Evolutionary conservation across 352 stramenopile genomes (phyloP).

Genomic region (Globisporangium irregulare): DNA sequence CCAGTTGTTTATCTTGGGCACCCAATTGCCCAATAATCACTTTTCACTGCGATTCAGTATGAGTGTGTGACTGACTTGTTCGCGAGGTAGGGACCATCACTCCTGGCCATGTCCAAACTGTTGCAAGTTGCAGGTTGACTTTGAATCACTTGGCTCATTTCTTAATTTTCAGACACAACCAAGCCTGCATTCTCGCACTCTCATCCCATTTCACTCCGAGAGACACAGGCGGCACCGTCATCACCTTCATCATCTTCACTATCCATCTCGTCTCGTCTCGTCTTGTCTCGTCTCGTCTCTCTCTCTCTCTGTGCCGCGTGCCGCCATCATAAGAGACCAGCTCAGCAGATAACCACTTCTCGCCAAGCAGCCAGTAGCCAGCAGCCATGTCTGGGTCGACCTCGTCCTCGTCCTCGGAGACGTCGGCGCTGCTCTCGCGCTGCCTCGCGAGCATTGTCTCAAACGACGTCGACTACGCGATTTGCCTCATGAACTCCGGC

Average conservation of each 20-base stretch:
- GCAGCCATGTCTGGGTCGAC: constrained; percentile 5
- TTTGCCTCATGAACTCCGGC: constrained; percentile 68
- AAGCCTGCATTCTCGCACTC: too few relatives aligned
- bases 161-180: too few relatives aligned
- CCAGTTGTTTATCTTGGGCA: neutral
- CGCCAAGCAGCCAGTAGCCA: neutral
- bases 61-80: neutral
- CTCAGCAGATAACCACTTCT: too few relatives aligned
- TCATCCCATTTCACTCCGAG: too few relatives aligned
- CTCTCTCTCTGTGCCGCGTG: too few relatives aligned
- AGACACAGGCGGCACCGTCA: too few relatives aligned
- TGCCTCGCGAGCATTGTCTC: constrained; percentile 38
- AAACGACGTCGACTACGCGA: constrained; percentile 42
- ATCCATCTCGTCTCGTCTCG: too few relatives aligned
- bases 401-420: constrained; percentile 19
- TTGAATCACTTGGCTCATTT: too few relatives aligned
- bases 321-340: too few relatives aligned
- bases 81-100: neutral
- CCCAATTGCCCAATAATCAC: neutral
- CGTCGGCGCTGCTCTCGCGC: constrained; percentile 25
- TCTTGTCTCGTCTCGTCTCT: too few relatives aligned
- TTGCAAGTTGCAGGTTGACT: neutral
- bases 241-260: too few relatives aligned
- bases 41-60: neutral
- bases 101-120: neutral